phyloP scores from a whole-genome alignment of 2,329 filamentous ascomycete species.

The Phaeosphaeriaceae sp. region DNA sequence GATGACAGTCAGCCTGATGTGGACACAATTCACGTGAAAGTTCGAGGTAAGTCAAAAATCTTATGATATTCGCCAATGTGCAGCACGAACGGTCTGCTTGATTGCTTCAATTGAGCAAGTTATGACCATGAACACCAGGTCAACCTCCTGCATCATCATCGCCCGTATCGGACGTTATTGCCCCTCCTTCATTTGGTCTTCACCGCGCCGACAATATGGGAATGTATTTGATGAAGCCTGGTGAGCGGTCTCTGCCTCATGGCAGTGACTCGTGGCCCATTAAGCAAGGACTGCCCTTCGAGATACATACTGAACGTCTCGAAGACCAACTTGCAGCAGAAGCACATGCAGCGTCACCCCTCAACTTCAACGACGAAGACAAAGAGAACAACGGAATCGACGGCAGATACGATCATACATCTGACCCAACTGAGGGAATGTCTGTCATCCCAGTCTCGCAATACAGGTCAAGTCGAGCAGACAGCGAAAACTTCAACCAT shows the following conservation, averaged over 20 bases:
- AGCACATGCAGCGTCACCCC: slow-evolving; percentile 22
- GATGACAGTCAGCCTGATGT: not conserved
- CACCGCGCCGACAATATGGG: slow-evolving; percentile 7
- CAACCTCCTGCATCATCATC: not conserved
- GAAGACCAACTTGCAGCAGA: slow-evolving; percentile 26
- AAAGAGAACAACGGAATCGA: slow-evolving; percentile 26
- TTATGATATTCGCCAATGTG: not conserved
- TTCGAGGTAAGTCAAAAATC: slow-evolving; percentile 1
- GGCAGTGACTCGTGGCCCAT: slow-evolving; percentile 14
- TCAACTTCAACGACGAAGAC: slow-evolving; percentile 27
- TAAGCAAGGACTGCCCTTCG: slow-evolving; percentile 17
- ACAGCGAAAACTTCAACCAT: slow-evolving; percentile 5
- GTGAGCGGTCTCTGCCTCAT: slow-evolving; percentile 10
- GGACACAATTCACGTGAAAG: not conserved
- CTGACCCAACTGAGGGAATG: slow-evolving; percentile 10
- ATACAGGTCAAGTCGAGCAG: slow-evolving; percentile 12
- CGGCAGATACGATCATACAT: slow-evolving; percentile 3
- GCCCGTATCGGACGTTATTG: not conserved
- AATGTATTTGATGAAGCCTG: slow-evolving; percentile 5
- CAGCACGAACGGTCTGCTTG: not conserved
- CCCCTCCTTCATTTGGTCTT: slow-evolving; percentile 1
- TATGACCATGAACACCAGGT: not conserved
- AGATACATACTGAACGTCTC: slow-evolving; percentile 22
- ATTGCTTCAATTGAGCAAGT: not conserved
- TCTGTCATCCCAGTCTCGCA: slow-evolving; percentile 23